Conservation (phyloP, 257 asterid species). For the Marsdenia floribunda region DNA sequence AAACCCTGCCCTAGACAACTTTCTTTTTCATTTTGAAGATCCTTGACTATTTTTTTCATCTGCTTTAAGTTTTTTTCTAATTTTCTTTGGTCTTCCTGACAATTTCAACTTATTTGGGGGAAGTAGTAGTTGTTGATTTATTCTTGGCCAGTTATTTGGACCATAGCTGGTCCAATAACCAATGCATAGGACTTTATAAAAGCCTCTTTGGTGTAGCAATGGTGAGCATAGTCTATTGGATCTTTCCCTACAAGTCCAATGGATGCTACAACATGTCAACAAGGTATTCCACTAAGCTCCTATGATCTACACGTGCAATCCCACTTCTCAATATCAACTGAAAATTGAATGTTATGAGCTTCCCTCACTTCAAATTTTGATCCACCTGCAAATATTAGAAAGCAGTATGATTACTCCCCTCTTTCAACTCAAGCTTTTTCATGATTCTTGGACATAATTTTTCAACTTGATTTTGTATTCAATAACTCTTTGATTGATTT, state of each 20-base stretch:
- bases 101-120: background rate
- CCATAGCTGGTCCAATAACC: background rate
- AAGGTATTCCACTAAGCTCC: background rate
- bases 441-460: background rate
- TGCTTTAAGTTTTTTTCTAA: background rate
- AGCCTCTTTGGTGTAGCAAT: background rate
- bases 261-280: background rate
- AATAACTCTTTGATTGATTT: background rate
- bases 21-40: too few relatives aligned
- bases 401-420: background rate
- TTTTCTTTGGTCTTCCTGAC: background rate
- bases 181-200: background rate
- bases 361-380: background rate
- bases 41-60: too few relatives aligned
- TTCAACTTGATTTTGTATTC: background rate
- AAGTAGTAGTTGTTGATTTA: background rate
- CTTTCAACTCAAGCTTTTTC: background rate
- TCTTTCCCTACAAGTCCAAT: background rate
- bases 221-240: background rate
- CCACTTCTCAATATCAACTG: background rate
- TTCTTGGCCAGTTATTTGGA: background rate
- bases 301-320: background rate
- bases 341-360: background rate
- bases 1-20: too few relatives aligned
- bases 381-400: background rate